These are phyloP conservation scores for Candida vartiovaarae DNA, from an alignment of 805 yeast genomes.

Conservation along the genomic window DNA sequence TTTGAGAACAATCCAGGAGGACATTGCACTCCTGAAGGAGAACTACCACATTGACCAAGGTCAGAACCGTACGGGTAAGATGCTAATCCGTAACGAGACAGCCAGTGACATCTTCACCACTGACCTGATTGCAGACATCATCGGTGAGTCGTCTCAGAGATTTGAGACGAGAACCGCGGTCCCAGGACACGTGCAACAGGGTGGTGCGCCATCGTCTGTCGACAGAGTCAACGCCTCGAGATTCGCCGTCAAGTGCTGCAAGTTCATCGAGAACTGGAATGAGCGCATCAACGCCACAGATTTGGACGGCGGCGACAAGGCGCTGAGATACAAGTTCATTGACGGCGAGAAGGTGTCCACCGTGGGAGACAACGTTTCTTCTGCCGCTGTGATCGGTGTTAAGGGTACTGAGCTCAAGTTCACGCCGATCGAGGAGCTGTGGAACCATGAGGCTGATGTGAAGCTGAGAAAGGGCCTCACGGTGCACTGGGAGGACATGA, in stretches of 20 bases:
- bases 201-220: conserved; percentile 90
- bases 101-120: conserved; percentile 82
- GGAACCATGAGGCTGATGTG: conserved; percentile 55
- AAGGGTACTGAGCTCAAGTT: conserved; percentile 59
- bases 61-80: conserved; percentile 75
- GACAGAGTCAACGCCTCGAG: conserved; percentile 88
- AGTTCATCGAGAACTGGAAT: conserved; percentile 71
- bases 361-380: conserved; percentile 33
- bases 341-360: conserved; percentile 42
- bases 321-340: conserved; percentile 44
- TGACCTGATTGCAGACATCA: conserved; percentile 73
- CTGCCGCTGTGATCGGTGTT: conserved; percentile 57
- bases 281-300: conserved; percentile 25
- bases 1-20: conserved; percentile 64
- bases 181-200: conserved; percentile 98
- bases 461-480: conserved; percentile 57
- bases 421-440: conserved; percentile 47
- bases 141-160: conserved; percentile 65
- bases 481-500: conserved; percentile 62
- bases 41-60: conserved; percentile 72
- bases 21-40: conserved; percentile 60
- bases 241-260: conserved; percentile 82
- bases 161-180: conserved; percentile 92
- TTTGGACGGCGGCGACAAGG: conserved; percentile 31
- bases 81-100: conserved; percentile 75